phyloP scores from a whole-genome alignment of 257 asterid species.

The Plectranthus barbatus region DNA sequence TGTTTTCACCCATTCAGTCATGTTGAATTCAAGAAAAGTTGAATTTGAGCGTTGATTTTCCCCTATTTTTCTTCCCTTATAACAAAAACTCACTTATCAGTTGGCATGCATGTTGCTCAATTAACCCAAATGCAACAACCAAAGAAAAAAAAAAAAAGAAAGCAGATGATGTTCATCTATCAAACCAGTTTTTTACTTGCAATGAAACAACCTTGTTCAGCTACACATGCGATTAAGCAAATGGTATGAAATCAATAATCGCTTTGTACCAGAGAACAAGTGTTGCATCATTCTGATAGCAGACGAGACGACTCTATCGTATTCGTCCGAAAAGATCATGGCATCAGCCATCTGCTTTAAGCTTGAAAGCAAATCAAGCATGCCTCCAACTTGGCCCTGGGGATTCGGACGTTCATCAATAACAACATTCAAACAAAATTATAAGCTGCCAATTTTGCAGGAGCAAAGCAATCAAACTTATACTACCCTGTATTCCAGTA shows the following conservation, averaged over 20 bases:
- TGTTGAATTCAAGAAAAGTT: too few relatives aligned
- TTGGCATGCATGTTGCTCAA: too few relatives aligned
- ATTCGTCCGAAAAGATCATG: slow-evolving; percentile 20
- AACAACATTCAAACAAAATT: slow-evolving; percentile 23
- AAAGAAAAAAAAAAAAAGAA: too few relatives aligned
- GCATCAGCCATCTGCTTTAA: slow-evolving; percentile 36
- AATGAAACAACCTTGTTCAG: background rate
- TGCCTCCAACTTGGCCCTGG: slow-evolving; percentile 62
- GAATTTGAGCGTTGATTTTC: too few relatives aligned
- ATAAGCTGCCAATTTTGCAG: slow-evolving; percentile 22
- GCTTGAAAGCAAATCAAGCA: slow-evolving; percentile 54
- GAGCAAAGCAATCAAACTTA: slow-evolving; percentile 12
- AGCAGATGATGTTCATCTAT: too few relatives aligned
- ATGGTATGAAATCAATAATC: background rate
- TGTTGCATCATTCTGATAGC: slow-evolving; percentile 21
- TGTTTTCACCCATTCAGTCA: too few relatives aligned
- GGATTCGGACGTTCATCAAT: slow-evolving; percentile 39
- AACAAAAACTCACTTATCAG: too few relatives aligned
- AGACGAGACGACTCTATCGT: slow-evolving; percentile 15
- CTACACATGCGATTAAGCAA: slow-evolving; percentile 1
- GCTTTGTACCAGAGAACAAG: slow-evolving; percentile 28
- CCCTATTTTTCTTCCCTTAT: too few relatives aligned
- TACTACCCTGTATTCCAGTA: slow-evolving; percentile 7
- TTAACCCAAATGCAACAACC: too few relatives aligned
- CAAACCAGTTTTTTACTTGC: too few relatives aligned